Evolutionary conservation across 2,329 filamentous ascomycete species (phyloP).

Genomic region (Exophiala sp.): DNA sequence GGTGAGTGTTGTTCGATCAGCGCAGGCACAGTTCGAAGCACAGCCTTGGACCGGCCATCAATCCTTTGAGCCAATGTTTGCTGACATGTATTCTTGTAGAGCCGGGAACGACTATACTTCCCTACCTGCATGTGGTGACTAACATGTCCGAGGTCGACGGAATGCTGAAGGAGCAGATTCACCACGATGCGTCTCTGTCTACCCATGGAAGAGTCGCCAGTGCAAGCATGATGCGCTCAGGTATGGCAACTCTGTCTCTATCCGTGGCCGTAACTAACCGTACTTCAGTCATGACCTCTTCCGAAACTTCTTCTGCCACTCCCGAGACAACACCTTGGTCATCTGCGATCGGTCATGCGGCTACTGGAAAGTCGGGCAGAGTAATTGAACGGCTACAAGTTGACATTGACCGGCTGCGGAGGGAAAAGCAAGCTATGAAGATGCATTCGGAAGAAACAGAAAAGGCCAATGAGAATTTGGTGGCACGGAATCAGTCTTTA

Average conservation of each 20-base stretch:
- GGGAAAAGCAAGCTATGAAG: slow-evolving; percentile 45
- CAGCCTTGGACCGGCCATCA: background rate
- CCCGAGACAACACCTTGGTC: slow-evolving; percentile 43
- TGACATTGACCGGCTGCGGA: slow-evolving; percentile 48
- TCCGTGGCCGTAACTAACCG: background rate
- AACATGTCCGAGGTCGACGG: slow-evolving; percentile 27
- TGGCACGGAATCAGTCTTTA: slow-evolving; percentile 44
- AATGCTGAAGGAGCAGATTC: slow-evolving; percentile 24
- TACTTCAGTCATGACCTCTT: slow-evolving; percentile 18
- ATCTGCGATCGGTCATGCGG: slow-evolving; percentile 48
- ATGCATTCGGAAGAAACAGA: slow-evolving; percentile 47
- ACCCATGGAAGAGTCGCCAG: slow-evolving; percentile 24
- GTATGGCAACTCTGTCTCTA: slow-evolving; percentile 2
- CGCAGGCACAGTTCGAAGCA: background rate
- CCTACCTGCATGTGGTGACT: slow-evolving; percentile 12
- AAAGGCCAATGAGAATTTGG: slow-evolving; percentile 44
- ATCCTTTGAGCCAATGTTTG: background rate
- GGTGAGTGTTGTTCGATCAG: background rate
- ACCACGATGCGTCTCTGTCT: slow-evolving; percentile 17
- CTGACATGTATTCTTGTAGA: slow-evolving; percentile 12
- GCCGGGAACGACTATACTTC: background rate
- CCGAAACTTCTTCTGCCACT: slow-evolving; percentile 25
- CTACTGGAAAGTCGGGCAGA: slow-evolving; percentile 48
- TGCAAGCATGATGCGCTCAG: slow-evolving; percentile 25
- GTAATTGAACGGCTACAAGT: slow-evolving; percentile 51